Percentiles rank a stretch among this genome's conserved stretches.
Evolutionary conservation across 1,284 basidiomycete genomes (phyloP).

Genomic region (Irpex lacteus): DNA sequence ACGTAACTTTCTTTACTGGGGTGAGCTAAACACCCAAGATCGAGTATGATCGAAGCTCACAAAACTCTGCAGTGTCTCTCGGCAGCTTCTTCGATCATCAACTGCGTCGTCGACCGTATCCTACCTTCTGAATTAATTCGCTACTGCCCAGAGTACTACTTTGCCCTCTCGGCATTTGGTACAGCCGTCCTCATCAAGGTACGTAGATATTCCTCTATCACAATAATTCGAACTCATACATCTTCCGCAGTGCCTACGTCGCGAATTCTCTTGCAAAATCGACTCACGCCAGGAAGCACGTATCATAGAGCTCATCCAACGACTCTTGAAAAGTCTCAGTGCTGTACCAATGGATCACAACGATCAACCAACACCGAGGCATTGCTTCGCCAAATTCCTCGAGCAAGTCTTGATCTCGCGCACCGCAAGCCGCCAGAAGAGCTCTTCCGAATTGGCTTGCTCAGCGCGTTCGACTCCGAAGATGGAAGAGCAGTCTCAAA

Average conservation of each 20-base stretch:
- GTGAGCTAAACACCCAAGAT: constrained; percentile 11
- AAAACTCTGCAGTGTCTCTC: constrained; percentile 25
- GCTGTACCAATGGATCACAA: constrained; percentile 21
- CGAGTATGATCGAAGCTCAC: neutral
- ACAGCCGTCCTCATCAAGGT: constrained; percentile 36
- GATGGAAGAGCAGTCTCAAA: neutral
- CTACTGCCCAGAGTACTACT: constrained; percentile 41
- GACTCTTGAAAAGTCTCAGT: constrained; percentile 24
- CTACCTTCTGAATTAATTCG: constrained; percentile 31
- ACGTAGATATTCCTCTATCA: neutral
- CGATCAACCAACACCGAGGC: constrained; percentile 27
- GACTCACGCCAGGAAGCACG: constrained; percentile 25
- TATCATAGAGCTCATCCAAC: constrained; percentile 24
- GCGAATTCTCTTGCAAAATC: constrained; percentile 25
- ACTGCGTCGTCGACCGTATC: constrained; percentile 28
- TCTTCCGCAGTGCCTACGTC: constrained; percentile 25
- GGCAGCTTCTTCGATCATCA: constrained; percentile 29
- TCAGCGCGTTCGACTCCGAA: neutral
- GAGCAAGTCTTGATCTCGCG: constrained; percentile 22
- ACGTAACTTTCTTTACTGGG: constrained; percentile 17
- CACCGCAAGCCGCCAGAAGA: neutral
- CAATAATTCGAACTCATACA: neutral
- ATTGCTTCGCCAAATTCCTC: constrained; percentile 28
- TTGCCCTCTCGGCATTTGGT: constrained; percentile 40
- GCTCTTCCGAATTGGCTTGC: neutral